Evolutionary conservation across 495 filamentous ascomycete species (phyloP).

Genomic region (Aspergillus ellipticus): DNA sequence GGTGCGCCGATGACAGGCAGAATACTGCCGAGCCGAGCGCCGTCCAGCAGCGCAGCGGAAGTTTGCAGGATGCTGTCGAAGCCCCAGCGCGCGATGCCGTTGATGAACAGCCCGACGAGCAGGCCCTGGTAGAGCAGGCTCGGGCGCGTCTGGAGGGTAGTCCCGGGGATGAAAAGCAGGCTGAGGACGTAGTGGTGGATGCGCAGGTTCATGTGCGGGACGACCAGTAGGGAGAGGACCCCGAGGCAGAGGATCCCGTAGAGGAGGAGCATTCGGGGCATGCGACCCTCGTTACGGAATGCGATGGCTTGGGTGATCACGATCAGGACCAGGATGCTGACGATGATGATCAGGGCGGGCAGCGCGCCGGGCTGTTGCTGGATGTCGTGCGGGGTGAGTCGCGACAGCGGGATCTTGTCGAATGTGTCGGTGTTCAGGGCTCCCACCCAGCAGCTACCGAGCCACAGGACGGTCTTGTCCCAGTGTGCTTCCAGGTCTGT

Average conservation of each 20-base stretch:
- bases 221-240: conserved; percentile 45
- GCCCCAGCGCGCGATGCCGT: conserved; percentile 63
- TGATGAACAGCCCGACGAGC: conserved; percentile 62
- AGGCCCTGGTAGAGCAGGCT: conserved; percentile 57
- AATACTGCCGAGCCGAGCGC: conserved; percentile 42
- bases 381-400: conserved; percentile 70
- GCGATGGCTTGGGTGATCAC: conserved; percentile 58
- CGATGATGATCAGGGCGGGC: conserved; percentile 59
- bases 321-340: conserved; percentile 51
- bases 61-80: conserved; percentile 61
- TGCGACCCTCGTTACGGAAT: conserved; percentile 63
- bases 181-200: conserved; percentile 66
- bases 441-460: conserved; percentile 73
- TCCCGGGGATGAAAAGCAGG: conserved; percentile 55
- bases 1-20: conserved; percentile 42
- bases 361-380: conserved; percentile 71
- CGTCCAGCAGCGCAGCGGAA: conserved; percentile 46
- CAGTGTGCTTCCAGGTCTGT: conserved; percentile 57
- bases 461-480: conserved; percentile 73
- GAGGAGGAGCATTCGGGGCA: conserved; percentile 60
- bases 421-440: conserved; percentile 75
- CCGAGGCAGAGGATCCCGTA: conserved; percentile 51
- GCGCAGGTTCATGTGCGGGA: conserved; percentile 57
- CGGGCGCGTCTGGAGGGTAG: conserved; percentile 54
- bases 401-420: conserved; percentile 69